Conservation (phyloP, 2,329 filamentous ascomycete species). For the Trichoderma koningii region DNA sequence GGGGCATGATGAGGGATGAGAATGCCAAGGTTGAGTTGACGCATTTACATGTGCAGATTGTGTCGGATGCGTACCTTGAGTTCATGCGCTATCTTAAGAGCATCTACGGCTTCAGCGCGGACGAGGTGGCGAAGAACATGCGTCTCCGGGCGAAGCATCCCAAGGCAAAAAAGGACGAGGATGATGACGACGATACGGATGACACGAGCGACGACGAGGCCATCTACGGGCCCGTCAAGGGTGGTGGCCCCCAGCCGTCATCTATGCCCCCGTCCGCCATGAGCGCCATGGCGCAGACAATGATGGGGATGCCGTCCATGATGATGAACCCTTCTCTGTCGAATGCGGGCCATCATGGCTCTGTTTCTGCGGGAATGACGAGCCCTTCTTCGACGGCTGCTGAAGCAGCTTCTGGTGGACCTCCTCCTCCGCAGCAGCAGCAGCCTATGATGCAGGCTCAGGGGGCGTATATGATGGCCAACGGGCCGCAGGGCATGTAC, state of each 20-base stretch:
- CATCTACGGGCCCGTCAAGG: not conserved
- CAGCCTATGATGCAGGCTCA: not conserved
- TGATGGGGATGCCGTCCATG: not conserved
- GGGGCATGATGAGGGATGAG: too few relatives aligned
- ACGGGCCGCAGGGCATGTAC: not conserved
- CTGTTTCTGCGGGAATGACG: not conserved
- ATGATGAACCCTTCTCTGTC: not conserved
- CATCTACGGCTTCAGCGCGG: slow-evolving; percentile 15
- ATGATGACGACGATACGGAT: not conserved
- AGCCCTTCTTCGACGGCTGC: not conserved
- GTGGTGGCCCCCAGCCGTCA: not conserved
- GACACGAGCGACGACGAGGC: slow-evolving; percentile 1
- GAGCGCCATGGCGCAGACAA: not conserved
- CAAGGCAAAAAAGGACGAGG: not conserved
- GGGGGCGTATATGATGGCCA: not conserved
- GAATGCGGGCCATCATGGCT: not conserved
- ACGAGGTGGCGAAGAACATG: slow-evolving; percentile 12
- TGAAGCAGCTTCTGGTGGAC: not conserved
- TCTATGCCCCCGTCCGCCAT: not conserved
- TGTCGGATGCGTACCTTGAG: slow-evolving; percentile 31
- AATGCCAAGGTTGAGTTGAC: slow-evolving; percentile 27
- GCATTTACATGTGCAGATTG: slow-evolving; percentile 30
- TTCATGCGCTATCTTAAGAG: slow-evolving; percentile 32
- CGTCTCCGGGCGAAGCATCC: slow-evolving; percentile 2
- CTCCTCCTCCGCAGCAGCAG: too few relatives aligned